These are phyloP conservation scores for Colletotrichum siamense DNA, from an alignment of 2,329 filamentous ascomycete genomes.

Conservation along the genomic window DNA sequence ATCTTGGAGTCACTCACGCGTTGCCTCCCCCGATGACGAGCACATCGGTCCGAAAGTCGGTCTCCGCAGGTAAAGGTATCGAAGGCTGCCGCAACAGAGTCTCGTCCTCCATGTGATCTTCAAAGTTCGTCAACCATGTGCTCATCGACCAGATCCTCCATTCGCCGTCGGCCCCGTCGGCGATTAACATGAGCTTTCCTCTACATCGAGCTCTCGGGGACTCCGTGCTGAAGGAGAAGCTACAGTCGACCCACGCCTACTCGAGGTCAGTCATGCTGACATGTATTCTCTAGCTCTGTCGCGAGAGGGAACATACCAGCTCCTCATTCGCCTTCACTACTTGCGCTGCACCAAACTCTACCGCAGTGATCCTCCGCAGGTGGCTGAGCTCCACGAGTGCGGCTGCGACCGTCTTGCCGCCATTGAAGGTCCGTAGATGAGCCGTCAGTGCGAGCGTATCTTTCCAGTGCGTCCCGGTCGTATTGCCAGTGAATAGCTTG, in stretches of 20 bases:
- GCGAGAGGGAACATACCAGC: not conserved
- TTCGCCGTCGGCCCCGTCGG: not conserved
- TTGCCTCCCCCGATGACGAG: slow-evolving; percentile 39
- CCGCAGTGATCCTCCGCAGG: not conserved
- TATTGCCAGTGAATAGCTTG: not conserved
- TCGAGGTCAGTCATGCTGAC: not conserved
- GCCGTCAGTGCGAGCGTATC: slow-evolving; percentile 21
- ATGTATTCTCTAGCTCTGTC: not conserved
- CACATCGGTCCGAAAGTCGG: slow-evolving; percentile 34
- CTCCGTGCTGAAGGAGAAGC: slow-evolving; percentile 35
- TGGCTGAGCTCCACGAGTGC: not conserved
- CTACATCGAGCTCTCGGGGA: slow-evolving; percentile 32
- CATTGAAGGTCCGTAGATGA: slow-evolving; percentile 16
- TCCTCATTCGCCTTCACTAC: slow-evolving; percentile 1
- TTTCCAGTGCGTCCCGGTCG: not conserved
- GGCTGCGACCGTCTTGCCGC: not conserved
- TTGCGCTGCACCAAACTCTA: not conserved
- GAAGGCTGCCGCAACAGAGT: slow-evolving; percentile 25
- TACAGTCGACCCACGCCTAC: slow-evolving; percentile 16
- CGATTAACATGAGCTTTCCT: slow-evolving; percentile 37
- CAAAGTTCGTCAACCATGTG: slow-evolving; percentile 32
- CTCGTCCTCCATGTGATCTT: slow-evolving; percentile 32
- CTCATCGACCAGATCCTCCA: slow-evolving; percentile 41
- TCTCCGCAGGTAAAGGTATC: slow-evolving; percentile 8
- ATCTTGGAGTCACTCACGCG: slow-evolving; percentile 24